A percentile compares a stretch with the other conserved stretches of the same genome.
These are phyloP conservation scores for Rutstroemia sp. DNA, from an alignment of 2,329 filamentous ascomycete genomes.

Conservation along the genomic window DNA sequence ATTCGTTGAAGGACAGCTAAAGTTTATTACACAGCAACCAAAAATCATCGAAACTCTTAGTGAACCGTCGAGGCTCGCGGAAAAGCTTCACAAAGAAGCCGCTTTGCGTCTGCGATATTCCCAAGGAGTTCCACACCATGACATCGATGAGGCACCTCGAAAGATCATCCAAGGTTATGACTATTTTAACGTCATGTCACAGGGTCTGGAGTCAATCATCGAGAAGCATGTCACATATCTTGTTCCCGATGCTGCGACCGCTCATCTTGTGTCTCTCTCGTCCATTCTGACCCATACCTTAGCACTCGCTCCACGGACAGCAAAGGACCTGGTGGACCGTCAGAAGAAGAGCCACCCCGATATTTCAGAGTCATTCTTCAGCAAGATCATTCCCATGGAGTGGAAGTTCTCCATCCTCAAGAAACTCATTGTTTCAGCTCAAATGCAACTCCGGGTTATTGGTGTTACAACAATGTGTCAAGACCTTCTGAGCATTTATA, in stretches of 20 bases:
- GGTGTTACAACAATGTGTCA: slow-evolving; percentile 68
- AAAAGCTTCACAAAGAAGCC: slow-evolving; percentile 18
- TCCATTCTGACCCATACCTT: slow-evolving; percentile 39
- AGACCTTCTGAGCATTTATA: slow-evolving; percentile 63
- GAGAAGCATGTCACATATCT: slow-evolving; percentile 50
- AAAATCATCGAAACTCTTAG: slow-evolving; percentile 33
- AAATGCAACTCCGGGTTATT: slow-evolving; percentile 83
- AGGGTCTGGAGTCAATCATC: slow-evolving; percentile 39
- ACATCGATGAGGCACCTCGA: slow-evolving; percentile 25
- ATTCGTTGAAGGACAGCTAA: slow-evolving; percentile 36
- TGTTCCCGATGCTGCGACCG: slow-evolving; percentile 37
- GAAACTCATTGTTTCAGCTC: slow-evolving; percentile 70
- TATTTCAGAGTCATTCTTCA: slow-evolving; percentile 17
- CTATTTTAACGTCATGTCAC: slow-evolving; percentile 38
- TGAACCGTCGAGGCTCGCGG: slow-evolving; percentile 23
- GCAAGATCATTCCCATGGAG: slow-evolving; percentile 28
- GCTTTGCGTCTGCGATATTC: slow-evolving; percentile 11
- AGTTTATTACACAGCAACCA: slow-evolving; percentile 38
- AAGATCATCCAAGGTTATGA: slow-evolving; percentile 36
- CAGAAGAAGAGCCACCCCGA: slow-evolving; percentile 22
- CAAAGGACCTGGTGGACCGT: slow-evolving; percentile 17
- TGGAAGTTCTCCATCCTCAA: slow-evolving; percentile 66
- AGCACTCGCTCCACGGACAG: slow-evolving; percentile 12
- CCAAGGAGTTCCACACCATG: neutral
- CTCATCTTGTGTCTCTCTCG: slow-evolving; percentile 35